Evolutionary conservation across 139 green algal genomes (phyloP).

Genomic region (Chlorokybus atmophyticus): DNA sequence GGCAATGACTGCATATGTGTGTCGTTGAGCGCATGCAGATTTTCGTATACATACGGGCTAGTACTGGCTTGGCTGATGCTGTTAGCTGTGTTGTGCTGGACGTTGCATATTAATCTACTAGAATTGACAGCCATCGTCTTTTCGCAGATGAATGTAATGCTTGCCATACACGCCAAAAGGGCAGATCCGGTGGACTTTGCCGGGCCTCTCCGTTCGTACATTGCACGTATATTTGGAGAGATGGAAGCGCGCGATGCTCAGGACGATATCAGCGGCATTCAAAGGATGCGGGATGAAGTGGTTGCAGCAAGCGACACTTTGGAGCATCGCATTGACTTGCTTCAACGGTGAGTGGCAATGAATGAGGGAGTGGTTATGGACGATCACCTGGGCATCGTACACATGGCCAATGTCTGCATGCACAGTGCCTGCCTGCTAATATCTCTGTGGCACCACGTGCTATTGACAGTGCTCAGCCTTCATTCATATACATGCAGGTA

Average conservation of each 20-base stretch:
- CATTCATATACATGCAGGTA: conserved; percentile 36
- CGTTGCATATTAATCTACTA: too few species aligned
- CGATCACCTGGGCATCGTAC: not conserved
- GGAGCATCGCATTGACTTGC: conserved; percentile 19
- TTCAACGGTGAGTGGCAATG: conserved; percentile 6
- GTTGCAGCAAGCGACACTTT: conserved; percentile 9
- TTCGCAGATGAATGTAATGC: conserved; percentile 32
- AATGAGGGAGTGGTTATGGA: not conserved
- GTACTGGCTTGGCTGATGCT: too few species aligned
- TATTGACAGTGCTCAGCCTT: not conserved
- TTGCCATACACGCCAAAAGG: conserved; percentile 25
- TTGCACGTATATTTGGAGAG: conserved; percentile 17
- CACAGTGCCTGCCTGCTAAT: too few species aligned
- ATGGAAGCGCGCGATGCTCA: conserved; percentile 8
- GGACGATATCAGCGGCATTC: conserved; percentile 4
- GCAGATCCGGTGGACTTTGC: conserved; percentile 13
- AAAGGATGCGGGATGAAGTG: conserved; percentile 17
- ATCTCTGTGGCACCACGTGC: not conserved
- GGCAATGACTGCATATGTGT: too few species aligned
- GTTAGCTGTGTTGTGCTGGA: too few species aligned
- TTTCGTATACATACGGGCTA: too few species aligned
- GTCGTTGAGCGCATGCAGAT: too few species aligned
- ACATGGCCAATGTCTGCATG: not conserved
- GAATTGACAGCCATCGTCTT: too few species aligned
- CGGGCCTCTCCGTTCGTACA: conserved; percentile 13